Percentiles rank a stretch among this genome's conserved stretches.
phyloP scores from a whole-genome alignment of 176 grass and related monocot species.

The Elaeis guineensis region DNA sequence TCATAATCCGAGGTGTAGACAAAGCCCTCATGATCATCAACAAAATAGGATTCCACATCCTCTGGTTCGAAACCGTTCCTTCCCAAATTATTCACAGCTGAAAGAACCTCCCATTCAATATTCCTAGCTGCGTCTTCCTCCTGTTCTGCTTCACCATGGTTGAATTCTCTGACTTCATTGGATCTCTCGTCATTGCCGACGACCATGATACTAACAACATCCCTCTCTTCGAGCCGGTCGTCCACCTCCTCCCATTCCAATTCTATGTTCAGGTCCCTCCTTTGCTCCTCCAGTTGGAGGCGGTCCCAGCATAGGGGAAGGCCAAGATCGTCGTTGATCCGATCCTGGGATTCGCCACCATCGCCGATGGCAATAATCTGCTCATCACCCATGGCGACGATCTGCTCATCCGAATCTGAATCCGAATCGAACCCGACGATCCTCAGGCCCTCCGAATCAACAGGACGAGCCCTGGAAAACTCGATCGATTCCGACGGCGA shows the following conservation, averaged over 20 bases:
- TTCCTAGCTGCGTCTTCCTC: constrained; percentile 10
- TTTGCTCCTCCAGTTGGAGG: constrained; percentile 41
- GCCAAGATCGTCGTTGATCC: constrained; percentile 1
- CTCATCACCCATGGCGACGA: constrained; percentile 20
- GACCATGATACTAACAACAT: constrained; percentile 14
- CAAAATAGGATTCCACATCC: constrained; percentile 39
- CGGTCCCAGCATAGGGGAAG: constrained; percentile 48
- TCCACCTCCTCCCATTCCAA: constrained; percentile 36
- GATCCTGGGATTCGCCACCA: not conserved
- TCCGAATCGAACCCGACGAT: constrained; percentile 1
- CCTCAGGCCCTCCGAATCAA: not conserved
- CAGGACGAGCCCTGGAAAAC: constrained; percentile 3
- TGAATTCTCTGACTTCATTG: constrained; percentile 4
- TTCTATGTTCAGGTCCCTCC: constrained; percentile 19
- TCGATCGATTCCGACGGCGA: constrained; percentile 5
- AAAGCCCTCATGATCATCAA: constrained; percentile 32
- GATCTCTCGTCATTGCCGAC: constrained; percentile 39
- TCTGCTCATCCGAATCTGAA: constrained; percentile 22
- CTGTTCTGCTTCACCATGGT: not conserved
- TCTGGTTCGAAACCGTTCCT: constrained; percentile 23
- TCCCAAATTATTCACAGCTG: constrained; percentile 48
- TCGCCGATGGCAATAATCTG: not conserved
- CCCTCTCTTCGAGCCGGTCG: constrained; percentile 18
- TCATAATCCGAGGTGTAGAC: constrained; percentile 12
- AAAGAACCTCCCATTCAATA: constrained; percentile 73